Conservation (phyloP, 1,284 basidiomycete genomes). For the Ganoderma resinaceum region DNA sequence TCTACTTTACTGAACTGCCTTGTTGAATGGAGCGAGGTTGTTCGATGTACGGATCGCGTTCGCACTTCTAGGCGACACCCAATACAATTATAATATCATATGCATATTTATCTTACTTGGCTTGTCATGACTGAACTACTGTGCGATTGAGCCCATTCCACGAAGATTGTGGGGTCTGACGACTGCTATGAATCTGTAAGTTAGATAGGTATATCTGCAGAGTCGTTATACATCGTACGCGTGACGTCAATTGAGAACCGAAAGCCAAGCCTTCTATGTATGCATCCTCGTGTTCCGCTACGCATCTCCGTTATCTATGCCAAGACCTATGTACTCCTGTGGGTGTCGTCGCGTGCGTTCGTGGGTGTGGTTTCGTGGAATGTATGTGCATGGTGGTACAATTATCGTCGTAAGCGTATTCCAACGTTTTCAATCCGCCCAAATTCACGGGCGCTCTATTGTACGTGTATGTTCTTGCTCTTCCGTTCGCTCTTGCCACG, state of each 20-base stretch:
- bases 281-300: background rate
- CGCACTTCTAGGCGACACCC: too few relatives aligned
- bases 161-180: background rate
- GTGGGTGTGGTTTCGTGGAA: background rate
- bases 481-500: too few relatives aligned
- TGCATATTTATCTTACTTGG: too few relatives aligned
- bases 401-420: background rate
- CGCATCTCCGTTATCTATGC: slow-evolving; percentile 7
- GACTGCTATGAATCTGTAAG: background rate
- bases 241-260: slow-evolving; percentile 11
- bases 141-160: background rate
- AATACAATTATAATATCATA: too few relatives aligned
- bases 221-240: background rate
- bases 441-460: background rate
- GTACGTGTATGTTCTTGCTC: background rate
- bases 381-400: background rate
- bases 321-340: slow-evolving; percentile 19
- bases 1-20: background rate
- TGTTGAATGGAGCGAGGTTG: background rate
- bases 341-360: background rate
- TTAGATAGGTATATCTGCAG: background rate
- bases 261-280: slow-evolving; percentile 11
- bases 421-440: background rate
- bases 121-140: background rate
- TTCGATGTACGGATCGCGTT: background rate